These are phyloP conservation scores for Vigna reflexopilosa DNA, from an alignment of 306 rosid genomes.

Conservation along the genomic window DNA sequence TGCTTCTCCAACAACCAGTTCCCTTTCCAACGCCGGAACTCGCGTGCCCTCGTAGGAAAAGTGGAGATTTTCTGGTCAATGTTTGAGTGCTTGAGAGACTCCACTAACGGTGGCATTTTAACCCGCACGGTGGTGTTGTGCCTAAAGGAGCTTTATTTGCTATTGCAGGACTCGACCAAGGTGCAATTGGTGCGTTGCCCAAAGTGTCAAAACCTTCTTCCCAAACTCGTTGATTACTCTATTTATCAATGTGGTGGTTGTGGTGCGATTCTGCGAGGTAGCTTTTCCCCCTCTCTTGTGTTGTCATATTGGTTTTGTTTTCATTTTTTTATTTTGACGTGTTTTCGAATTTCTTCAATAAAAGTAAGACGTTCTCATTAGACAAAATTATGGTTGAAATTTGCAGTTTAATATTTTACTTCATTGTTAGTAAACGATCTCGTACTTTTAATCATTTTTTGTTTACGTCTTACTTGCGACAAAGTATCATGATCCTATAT, in stretches of 20 bases:
- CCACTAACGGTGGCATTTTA: slow-evolving; percentile 7
- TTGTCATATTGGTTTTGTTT: slow-evolving; percentile 14
- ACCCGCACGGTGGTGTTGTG: slow-evolving; percentile 68
- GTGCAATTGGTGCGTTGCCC: slow-evolving; percentile 89
- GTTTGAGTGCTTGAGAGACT: slow-evolving; percentile 62
- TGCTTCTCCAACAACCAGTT: slow-evolving; percentile 56
- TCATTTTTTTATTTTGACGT: neutral
- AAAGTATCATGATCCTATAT: neutral
- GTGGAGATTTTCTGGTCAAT: slow-evolving; percentile 66
- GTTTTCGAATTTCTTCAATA: neutral
- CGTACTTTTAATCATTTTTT: neutral
- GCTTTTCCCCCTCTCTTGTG: neutral
- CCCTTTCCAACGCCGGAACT: slow-evolving; percentile 69
- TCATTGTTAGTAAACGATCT: neutral
- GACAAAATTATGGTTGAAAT: neutral
- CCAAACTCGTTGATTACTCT: slow-evolving; percentile 83
- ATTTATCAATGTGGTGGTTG: slow-evolving; percentile 96
- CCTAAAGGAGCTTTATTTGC: slow-evolving; percentile 73
- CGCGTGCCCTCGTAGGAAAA: slow-evolving; percentile 69
- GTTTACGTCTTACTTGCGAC: neutral
- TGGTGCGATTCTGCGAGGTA: slow-evolving; percentile 93
- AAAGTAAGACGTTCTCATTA: neutral
- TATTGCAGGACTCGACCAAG: slow-evolving; percentile 64
- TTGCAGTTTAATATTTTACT: neutral
- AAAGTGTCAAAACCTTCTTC: slow-evolving; percentile 92